Conservation (phyloP, 1,284 basidiomycete species). For the Puccinia hordei region DNA sequence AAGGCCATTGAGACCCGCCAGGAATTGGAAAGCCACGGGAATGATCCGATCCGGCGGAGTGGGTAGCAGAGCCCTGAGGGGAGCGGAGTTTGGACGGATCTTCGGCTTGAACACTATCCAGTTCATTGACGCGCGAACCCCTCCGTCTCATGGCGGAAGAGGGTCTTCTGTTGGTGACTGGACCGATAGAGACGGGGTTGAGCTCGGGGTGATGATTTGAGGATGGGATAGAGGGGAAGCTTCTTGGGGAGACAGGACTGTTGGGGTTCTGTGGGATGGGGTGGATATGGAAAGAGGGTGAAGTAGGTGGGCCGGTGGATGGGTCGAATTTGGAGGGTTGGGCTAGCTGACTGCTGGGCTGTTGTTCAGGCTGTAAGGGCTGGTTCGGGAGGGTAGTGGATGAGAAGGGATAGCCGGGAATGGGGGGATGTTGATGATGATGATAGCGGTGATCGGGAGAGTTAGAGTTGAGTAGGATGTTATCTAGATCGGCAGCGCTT, state of each 20-base stretch:
- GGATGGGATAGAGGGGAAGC: constrained; percentile 4
- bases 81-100: constrained; percentile 7
- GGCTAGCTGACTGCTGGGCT: neutral
- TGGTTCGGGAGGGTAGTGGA: neutral
- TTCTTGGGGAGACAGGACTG: constrained; percentile 15
- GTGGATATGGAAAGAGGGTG: neutral
- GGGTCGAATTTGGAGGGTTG: constrained; percentile 2
- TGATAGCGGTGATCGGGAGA: neutral
- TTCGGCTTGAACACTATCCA: neutral
- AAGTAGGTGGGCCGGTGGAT: neutral
- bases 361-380: neutral
- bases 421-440: neutral
- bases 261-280: neutral
- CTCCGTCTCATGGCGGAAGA: constrained; percentile 18
- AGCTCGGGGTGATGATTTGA: neutral
- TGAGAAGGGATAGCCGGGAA: neutral
- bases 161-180: neutral
- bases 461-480: constrained; percentile 14
- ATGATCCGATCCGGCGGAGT: constrained; percentile 9
- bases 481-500: constrained; percentile 29
- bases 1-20: constrained; percentile 27
- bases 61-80: neutral
- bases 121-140: constrained; percentile 16
- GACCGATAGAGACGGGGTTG: neutral
- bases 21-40: constrained; percentile 3